A percentile compares a stretch with the other conserved stretches of the same genome.
phyloP scores from a whole-genome alignment of 2,329 filamentous ascomycete genomes.

The Penicillium hesseltinei region DNA sequence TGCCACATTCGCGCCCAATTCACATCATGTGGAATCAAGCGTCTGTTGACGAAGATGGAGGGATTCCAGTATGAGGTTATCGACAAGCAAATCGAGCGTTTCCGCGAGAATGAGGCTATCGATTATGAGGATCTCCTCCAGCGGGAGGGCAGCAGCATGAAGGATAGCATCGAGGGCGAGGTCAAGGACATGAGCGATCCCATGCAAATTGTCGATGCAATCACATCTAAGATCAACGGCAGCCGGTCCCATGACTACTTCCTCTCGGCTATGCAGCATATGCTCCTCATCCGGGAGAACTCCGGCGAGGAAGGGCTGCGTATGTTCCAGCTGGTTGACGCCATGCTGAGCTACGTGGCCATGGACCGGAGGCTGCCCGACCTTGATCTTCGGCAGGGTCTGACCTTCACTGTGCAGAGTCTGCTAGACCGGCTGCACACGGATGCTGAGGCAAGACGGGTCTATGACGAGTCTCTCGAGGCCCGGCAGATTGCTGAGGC shows the following conservation, averaged over 20 bases:
- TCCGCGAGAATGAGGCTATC: conserved; percentile 89
- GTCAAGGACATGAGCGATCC: conserved; percentile 91
- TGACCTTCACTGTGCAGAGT: conserved; percentile 96
- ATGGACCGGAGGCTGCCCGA: conserved; percentile 96
- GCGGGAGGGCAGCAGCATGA: conserved; percentile 83
- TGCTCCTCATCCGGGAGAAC: conserved; percentile 87
- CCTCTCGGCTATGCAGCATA: conserved; percentile 88
- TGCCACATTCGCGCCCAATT: conserved; percentile 96
- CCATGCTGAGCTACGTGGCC: conserved; percentile 98
- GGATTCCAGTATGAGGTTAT: conserved; percentile 97
- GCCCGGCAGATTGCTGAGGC: conserved; percentile 91
- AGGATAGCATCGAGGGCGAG: conserved; percentile 81
- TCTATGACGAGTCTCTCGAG: conserved; percentile 86
- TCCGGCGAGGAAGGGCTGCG: conserved; percentile 87
- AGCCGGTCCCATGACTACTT: conserved; percentile 93
- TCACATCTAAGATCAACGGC: conserved; percentile 77
- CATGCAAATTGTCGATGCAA: conserved; percentile 88
- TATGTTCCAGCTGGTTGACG: conserved; percentile 96
- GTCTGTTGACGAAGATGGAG: conserved; percentile 94
- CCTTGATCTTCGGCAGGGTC: conserved; percentile 95
- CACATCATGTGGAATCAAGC: conserved; percentile 90
- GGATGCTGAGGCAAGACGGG: conserved; percentile 89
- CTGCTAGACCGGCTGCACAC: conserved; percentile 94
- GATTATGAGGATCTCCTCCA: conserved; percentile 98
- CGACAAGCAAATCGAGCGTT: conserved; percentile 95